Conservation (phyloP, 176 grass and related monocot species). For the Ananas comosus region DNA sequence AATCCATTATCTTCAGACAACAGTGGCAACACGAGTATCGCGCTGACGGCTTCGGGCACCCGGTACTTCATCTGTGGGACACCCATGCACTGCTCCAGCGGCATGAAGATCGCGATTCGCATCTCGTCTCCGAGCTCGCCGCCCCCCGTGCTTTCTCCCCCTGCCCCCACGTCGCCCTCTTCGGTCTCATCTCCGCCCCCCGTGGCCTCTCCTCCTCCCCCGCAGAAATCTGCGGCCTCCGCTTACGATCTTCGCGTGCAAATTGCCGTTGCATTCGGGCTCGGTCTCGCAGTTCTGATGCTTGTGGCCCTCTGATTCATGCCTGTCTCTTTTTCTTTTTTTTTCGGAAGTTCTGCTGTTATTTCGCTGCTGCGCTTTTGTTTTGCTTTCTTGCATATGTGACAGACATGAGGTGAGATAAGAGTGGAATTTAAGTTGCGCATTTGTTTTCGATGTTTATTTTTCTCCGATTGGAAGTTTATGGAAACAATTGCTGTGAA, state of each 20-base stretch:
- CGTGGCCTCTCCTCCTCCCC: neutral
- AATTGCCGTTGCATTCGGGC: neutral
- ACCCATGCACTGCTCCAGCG: conserved; percentile 42
- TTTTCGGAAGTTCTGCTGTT: neutral
- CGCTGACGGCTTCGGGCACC: conserved; percentile 29
- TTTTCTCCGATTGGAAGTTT: too few relatives aligned
- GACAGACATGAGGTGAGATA: too few relatives aligned
- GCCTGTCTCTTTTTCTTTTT: neutral
- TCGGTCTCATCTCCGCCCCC: neutral
- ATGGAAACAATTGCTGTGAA: too few relatives aligned
- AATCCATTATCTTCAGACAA: conserved; percentile 34
- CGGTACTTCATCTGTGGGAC: conserved; percentile 81
- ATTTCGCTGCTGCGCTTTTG: too few relatives aligned
- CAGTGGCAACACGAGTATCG: conserved; percentile 48
- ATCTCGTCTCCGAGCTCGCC: neutral
- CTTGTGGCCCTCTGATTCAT: neutral
- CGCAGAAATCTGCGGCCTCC: neutral
- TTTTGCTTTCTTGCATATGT: too few relatives aligned
- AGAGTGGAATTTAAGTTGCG: too few relatives aligned
- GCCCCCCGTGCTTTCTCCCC: neutral
- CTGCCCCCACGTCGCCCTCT: neutral
- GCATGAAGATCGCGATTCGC: conserved; percentile 65
- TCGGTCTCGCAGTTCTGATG: neutral
- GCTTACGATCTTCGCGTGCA: neutral
- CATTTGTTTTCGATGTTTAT: too few relatives aligned